Percentiles rank a stretch among this genome's conserved stretches.
phyloP scores from a whole-genome alignment of 257 asterid species.

The Haberlea rhodopensis region DNA sequence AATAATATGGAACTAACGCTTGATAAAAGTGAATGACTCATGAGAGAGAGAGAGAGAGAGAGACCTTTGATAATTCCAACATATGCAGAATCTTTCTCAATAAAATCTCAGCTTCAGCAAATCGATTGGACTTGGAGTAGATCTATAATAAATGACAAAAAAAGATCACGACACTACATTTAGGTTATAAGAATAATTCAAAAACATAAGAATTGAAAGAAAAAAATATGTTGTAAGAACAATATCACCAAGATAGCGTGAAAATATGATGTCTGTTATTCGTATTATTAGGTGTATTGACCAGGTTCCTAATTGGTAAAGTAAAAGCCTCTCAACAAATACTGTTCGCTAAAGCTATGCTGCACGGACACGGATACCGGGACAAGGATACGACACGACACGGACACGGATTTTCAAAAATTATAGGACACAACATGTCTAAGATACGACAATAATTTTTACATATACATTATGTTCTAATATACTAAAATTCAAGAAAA shows the following conservation, averaged over 20 bases:
- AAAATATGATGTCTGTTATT: not conserved
- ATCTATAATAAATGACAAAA: constrained; percentile 44
- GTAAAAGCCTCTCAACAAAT: constrained; percentile 15
- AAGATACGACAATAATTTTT: too few species aligned
- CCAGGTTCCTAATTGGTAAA: constrained; percentile 14
- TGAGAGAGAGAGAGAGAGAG: constrained; percentile 11
- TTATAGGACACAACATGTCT: too few species aligned
- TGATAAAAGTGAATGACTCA: not conserved
- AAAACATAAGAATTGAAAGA: constrained; percentile 15
- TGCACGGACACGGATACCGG: too few species aligned
- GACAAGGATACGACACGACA: too few species aligned
- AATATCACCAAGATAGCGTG: constrained; percentile 12
- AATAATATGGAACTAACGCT: constrained; percentile 14
- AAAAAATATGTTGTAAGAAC: not conserved
- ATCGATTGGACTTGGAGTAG: constrained; percentile 54
- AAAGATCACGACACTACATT: constrained; percentile 1
- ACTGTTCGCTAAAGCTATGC: too few species aligned
- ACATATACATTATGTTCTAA: too few species aligned
- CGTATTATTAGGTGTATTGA: constrained; percentile 1
- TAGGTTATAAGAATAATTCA: not conserved
- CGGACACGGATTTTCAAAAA: too few species aligned
- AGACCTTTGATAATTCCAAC: constrained; percentile 78
- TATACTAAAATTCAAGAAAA: too few species aligned
- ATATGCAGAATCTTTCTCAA: constrained; percentile 69
- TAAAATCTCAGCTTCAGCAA: constrained; percentile 64